phyloP scores from a whole-genome alignment of 768 basidiomycete genomes.

The Coprinellus micaceus region DNA sequence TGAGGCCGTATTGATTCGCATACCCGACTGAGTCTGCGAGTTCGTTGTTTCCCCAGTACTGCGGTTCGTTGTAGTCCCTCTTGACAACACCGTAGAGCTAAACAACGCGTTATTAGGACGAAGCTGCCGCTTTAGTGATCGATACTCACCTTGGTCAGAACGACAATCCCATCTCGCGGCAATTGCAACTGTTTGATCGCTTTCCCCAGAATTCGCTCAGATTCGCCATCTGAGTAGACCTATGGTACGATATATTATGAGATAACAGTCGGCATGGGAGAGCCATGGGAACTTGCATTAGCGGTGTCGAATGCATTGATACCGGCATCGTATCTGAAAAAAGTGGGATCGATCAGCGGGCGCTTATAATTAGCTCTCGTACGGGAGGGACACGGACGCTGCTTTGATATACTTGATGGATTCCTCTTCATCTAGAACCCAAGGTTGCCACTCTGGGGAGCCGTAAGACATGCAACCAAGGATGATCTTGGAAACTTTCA shows the following conservation, averaged over 20 bases:
- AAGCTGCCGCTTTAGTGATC: background rate
- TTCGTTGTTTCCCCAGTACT: conserved; percentile 14
- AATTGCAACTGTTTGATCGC: conserved; percentile 64
- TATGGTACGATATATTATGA: conserved; percentile 16
- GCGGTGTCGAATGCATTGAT: conserved; percentile 63
- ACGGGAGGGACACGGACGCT: conserved; percentile 28
- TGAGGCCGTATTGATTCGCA: conserved; percentile 49
- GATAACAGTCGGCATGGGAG: background rate
- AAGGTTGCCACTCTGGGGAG: conserved; percentile 45
- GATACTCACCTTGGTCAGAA: conserved; percentile 65
- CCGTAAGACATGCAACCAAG: conserved; percentile 65
- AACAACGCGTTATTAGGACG: conserved; percentile 17
- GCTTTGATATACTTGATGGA: conserved; percentile 51
- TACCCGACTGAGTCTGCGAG: conserved; percentile 45
- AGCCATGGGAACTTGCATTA: conserved; percentile 26
- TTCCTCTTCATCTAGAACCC: conserved; percentile 47
- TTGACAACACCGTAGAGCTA: conserved; percentile 38
- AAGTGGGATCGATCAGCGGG: background rate
- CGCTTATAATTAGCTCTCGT: too few species aligned
- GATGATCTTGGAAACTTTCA: conserved; percentile 64
- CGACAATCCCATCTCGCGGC: conserved; percentile 72
- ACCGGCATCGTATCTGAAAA: conserved; percentile 52
- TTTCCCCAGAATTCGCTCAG: conserved; percentile 67
- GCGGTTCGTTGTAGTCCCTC: conserved; percentile 17
- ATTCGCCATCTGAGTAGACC: conserved; percentile 64